Base-by-base conservation (phyloP, 306 rosid species). In the Geum urbanum region DNA sequence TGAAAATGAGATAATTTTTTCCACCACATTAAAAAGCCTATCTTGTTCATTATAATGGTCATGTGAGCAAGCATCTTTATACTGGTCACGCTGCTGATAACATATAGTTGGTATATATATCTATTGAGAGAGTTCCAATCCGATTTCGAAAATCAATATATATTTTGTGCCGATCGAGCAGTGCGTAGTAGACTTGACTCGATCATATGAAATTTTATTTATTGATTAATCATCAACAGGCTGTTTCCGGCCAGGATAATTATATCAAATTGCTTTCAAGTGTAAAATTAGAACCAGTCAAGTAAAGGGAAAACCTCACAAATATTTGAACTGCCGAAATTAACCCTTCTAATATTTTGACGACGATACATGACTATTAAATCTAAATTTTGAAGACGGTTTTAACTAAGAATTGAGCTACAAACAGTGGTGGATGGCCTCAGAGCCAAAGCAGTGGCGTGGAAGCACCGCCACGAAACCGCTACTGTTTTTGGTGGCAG, bases 381-480 rank as follows among this genome's bases (percentile, higher is more conserved):
- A 54, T 54, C 35, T 9, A 8, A 54, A 20, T 3, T 9, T 5
- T n/a, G n/a, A n/a, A n/a, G 22, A 13, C 62, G 11, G 40, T 56
- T 24, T 16, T 22, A 55, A 13, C 13, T 24, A 15, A 12, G 6
- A 11, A 22, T 15, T 57, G 41, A 13, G 13, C 62, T 24, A n/a
- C 18, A 27, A 27, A 27, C 62, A 22, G 6, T 15, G 44, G 6
- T 35, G 35, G 64, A 40, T 59, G 65, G 46, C 7, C 45, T 44
- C 64, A 59, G 46, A 59, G 65, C 45, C 13, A 15, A 3, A 59
- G 45, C 5, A 59, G 13, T 35, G 46, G 65, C 65, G 65, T 59
- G 65, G 65, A 59, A 59, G 65, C 65, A 19, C 65, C 46, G 65
- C 74, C 27, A 70, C 54, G 35, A 55, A 43, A 39, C 49, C 63